A percentile compares a stretch with the other conserved stretches of the same genome.
phyloP scores from a whole-genome alignment of 176 grass and related monocot species.

The Aegilops longissima region DNA sequence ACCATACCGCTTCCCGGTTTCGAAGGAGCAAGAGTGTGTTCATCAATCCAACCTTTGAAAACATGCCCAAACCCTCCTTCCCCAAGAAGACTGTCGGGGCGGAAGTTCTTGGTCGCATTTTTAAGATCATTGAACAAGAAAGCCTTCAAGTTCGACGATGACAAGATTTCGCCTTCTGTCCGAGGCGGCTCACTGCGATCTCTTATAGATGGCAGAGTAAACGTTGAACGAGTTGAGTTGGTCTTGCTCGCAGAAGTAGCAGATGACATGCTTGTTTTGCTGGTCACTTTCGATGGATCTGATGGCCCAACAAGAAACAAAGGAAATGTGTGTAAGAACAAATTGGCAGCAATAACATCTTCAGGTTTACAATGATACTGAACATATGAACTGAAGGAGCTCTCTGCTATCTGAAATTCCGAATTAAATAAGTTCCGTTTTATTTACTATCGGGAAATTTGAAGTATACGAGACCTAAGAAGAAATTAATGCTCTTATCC shows the following conservation, averaged over 20 bases:
- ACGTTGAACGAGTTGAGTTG: slow-evolving; percentile 60
- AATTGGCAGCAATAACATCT: neutral
- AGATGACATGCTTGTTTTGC: slow-evolving; percentile 71
- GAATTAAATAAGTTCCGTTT: neutral
- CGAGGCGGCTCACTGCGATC: slow-evolving; percentile 46
- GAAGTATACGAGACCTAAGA: neutral
- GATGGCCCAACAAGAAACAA: slow-evolving; percentile 24
- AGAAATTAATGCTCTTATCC: neutral
- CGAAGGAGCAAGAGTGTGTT: slow-evolving; percentile 61
- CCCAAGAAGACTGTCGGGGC: slow-evolving; percentile 72
- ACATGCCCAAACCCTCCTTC: slow-evolving; percentile 95
- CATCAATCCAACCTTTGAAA: slow-evolving; percentile 95
- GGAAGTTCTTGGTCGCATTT: slow-evolving; percentile 87
- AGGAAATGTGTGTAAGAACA: slow-evolving; percentile 34
- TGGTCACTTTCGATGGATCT: slow-evolving; percentile 74
- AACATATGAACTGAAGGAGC: neutral
- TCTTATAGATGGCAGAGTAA: slow-evolving; percentile 60
- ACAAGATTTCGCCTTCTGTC: slow-evolving; percentile 84
- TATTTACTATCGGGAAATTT: neutral
- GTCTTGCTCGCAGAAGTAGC: slow-evolving; percentile 42
- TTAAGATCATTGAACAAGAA: slow-evolving; percentile 74
- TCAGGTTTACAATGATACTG: neutral
- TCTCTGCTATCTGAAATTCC: neutral
- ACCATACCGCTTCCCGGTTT: slow-evolving; percentile 73
- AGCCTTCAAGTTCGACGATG: slow-evolving; percentile 76